A percentile compares a stretch with the other conserved stretches of the same genome.
Evolutionary conservation across 176 grass and related monocot genomes (phyloP).

Genomic region (Urochloa ruziziensis): DNA sequence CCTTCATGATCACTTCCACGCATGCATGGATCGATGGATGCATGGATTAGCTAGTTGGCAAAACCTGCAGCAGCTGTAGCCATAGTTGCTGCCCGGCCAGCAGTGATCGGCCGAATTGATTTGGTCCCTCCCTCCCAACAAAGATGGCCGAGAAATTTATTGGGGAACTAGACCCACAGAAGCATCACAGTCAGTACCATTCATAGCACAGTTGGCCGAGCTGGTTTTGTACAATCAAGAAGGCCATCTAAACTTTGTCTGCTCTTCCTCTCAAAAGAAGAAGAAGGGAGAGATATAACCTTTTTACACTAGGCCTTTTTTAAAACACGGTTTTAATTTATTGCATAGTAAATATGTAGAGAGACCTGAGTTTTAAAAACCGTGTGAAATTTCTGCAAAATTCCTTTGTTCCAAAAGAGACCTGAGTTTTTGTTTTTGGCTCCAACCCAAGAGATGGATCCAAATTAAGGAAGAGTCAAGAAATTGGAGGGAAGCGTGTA

Average conservation of each 20-base stretch:
- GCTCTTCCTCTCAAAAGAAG: too few species aligned
- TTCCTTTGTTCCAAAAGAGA: too few species aligned
- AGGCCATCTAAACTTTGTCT: constrained; percentile 7
- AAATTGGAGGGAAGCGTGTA: constrained; percentile 38
- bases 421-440: neutral
- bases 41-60: constrained; percentile 40
- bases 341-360: too few species aligned
- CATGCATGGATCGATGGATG: neutral
- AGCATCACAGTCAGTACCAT: constrained; percentile 20
- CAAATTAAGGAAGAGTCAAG: constrained; percentile 12
- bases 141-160: constrained; percentile 14
- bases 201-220: constrained; percentile 3
- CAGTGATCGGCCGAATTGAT: neutral
- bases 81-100: neutral
- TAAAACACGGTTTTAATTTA: too few species aligned
- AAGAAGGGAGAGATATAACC: too few species aligned
- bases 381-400: too few species aligned
- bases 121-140: constrained; percentile 27
- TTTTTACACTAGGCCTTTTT: too few species aligned
- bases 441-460: neutral
- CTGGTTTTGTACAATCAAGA: neutral
- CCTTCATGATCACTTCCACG: neutral
- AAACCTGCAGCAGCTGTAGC: neutral
- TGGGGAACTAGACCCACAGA: constrained; percentile 26
- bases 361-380: too few species aligned